phyloP scores from a whole-genome alignment of 257 asterid species.

The Jacaranda copaia region DNA sequence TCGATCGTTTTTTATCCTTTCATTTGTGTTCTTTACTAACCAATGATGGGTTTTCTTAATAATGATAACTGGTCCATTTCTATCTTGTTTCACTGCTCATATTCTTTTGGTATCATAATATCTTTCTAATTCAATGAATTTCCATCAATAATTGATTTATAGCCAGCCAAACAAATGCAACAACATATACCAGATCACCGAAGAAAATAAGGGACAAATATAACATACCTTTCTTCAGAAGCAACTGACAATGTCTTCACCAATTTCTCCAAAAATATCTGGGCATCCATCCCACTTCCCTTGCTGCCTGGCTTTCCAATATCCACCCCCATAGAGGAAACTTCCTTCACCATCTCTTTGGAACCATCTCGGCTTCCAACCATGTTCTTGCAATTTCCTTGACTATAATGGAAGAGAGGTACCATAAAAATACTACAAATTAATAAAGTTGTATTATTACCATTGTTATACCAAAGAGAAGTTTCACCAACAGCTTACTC shows the following conservation, averaged over 20 bases:
- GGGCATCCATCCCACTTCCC: slow-evolving; percentile 84
- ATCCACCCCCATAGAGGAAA: slow-evolving; percentile 72
- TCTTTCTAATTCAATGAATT: too few species aligned
- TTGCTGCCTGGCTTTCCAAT: slow-evolving; percentile 88
- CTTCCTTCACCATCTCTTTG: slow-evolving; percentile 65
- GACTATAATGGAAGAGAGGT: slow-evolving; percentile 48
- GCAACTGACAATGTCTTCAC: slow-evolving; percentile 54
- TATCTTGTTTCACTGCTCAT: too few species aligned
- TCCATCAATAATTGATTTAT: not conserved
- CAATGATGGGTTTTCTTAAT: too few species aligned
- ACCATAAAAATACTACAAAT: too few species aligned
- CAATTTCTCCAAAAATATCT: slow-evolving; percentile 72
- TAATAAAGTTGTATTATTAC: too few species aligned
- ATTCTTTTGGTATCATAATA: too few species aligned
- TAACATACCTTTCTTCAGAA: slow-evolving; percentile 43
- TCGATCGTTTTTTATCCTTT: too few species aligned
- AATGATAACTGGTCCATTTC: too few species aligned
- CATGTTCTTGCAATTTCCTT: slow-evolving; percentile 89
- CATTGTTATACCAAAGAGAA: not conserved
- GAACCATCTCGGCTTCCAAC: slow-evolving; percentile 97
- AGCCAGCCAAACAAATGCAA: not conserved
- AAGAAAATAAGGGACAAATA: not conserved
- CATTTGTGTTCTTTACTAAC: too few species aligned
- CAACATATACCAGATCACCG: not conserved
- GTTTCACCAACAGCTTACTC: not conserved